Percentiles rank a stretch among this genome's conserved stretches.
These are phyloP conservation scores for Eruca vesicaria DNA, from an alignment of 441 rosid species.

Conservation along the genomic window DNA sequence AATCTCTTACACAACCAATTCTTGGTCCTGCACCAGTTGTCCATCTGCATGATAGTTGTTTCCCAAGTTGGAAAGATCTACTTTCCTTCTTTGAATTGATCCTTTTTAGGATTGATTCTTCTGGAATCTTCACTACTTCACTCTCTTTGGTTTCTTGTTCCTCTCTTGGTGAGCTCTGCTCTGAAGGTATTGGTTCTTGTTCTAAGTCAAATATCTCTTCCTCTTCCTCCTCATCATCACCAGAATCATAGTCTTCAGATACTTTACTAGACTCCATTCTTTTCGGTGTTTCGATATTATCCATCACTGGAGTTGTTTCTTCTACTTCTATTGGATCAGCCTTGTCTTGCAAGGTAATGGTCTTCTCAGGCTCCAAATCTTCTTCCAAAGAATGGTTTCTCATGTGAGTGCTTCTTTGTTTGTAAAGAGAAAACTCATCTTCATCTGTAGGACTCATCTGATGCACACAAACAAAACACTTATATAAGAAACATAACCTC, in stretches of 20 bases:
- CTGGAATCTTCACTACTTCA: conserved; percentile 41
- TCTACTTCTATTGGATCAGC: conserved; percentile 26
- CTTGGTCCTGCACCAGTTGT: conserved; percentile 99
- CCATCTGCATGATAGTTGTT: conserved; percentile 81
- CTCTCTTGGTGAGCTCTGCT: conserved; percentile 16
- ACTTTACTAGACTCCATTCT: conserved; percentile 9
- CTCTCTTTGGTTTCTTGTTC: conserved; percentile 30
- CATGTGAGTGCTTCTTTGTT: conserved; percentile 46
- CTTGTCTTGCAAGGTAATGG: conserved; percentile 17
- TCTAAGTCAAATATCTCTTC: conserved; percentile 29
- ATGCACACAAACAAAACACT: conserved; percentile 7
- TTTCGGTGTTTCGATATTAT: conserved; percentile 50
- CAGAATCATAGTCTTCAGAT: conserved; percentile 44
- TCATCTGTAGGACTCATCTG: conserved; percentile 72
- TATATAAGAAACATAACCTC: conserved; percentile 20
- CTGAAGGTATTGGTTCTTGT: conserved; percentile 32
- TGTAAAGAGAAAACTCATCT: conserved; percentile 43
- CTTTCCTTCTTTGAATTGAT: conserved; percentile 68
- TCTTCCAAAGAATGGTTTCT: conserved; percentile 61
- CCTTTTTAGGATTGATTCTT: conserved; percentile 64
- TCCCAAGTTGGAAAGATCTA: conserved; percentile 75
- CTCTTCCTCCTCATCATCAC: conserved; percentile 39
- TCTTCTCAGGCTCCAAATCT: conserved; percentile 41
- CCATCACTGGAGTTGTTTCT: conserved; percentile 29
- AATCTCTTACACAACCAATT: conserved; percentile 93